Conservation (phyloP, 2,329 filamentous ascomycete species). For the Colletotrichum costaricense region DNA sequence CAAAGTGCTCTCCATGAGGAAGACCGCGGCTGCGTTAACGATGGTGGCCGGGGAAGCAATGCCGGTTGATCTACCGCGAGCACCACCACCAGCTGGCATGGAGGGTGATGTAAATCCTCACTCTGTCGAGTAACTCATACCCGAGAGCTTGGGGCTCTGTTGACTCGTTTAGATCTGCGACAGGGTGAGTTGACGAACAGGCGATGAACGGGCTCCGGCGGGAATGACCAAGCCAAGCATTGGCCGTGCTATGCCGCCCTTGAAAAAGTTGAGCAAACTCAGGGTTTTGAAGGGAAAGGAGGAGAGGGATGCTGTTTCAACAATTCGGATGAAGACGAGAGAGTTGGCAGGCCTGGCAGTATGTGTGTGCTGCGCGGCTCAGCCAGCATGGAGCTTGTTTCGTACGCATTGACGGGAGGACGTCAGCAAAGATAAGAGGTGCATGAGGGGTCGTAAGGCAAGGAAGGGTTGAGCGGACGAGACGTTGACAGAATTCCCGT, state of each 20-base stretch:
- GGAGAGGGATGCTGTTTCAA: constrained; percentile 25
- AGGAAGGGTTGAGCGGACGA: not conserved
- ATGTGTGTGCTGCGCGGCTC: not conserved
- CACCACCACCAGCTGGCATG: constrained; percentile 1
- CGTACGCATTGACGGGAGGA: not conserved
- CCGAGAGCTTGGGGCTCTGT: constrained; percentile 24
- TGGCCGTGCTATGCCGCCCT: not conserved
- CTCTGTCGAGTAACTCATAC: constrained; percentile 9
- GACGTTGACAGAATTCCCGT: not conserved
- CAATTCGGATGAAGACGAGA: constrained; percentile 25
- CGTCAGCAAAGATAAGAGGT: not conserved
- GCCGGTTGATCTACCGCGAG: constrained; percentile 7
- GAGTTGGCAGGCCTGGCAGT: not conserved
- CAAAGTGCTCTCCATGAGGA: not conserved
- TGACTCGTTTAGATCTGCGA: constrained; percentile 22
- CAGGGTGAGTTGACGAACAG: constrained; percentile 15
- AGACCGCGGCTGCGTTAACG: constrained; percentile 6
- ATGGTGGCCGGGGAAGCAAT: constrained; percentile 11
- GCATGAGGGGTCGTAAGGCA: not conserved
- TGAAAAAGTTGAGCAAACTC: constrained; percentile 18
- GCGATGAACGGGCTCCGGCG: not conserved
- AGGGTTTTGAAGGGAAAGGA: not conserved
- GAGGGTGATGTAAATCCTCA: constrained; percentile 19
- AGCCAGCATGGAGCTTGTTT: constrained; percentile 15
- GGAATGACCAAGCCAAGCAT: not conserved